These are phyloP conservation scores for Globisporangium cystogenes DNA, from an alignment of 352 stramenopile species.

Conservation along the genomic window DNA sequence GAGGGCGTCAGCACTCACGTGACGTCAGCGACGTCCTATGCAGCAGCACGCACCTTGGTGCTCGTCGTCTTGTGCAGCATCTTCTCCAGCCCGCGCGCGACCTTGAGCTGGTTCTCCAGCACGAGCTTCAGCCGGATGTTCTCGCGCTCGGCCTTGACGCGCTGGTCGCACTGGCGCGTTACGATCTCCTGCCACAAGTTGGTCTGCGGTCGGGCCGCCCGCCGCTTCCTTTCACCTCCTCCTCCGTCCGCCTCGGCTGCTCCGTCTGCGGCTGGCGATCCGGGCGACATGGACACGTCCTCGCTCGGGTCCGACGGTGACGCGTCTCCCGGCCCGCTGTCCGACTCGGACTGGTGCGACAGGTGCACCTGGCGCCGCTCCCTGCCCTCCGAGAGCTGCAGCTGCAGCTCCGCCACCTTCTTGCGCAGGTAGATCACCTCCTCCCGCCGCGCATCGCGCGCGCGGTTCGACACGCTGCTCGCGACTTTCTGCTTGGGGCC, in stretches of 20 bases:
- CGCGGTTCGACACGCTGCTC: slow-evolving; percentile 3
- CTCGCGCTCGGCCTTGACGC: slow-evolving; percentile 24
- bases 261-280: too few species aligned
- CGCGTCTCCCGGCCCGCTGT: background rate
- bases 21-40: too few species aligned
- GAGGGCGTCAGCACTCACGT: too few species aligned
- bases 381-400: slow-evolving; percentile 9
- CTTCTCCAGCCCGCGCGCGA: slow-evolving; percentile 31
- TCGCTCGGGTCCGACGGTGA: background rate
- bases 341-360: too few species aligned
- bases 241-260: too few species aligned
- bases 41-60: too few species aligned
- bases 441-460: slow-evolving; percentile 17
- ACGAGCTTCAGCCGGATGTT: slow-evolving; percentile 46
- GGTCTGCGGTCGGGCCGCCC: too few species aligned
- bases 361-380: too few species aligned
- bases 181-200: slow-evolving; percentile 3
- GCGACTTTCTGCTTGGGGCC: too few species aligned
- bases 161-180: background rate
- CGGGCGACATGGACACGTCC: too few species aligned
- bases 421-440: slow-evolving; percentile 23
- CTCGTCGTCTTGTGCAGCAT: slow-evolving; percentile 23
- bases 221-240: too few species aligned
- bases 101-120: slow-evolving; percentile 41
- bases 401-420: slow-evolving; percentile 14